Evolutionary conservation across 345 rosid species (phyloP).

Genomic region (Rhizophora mangle): DNA sequence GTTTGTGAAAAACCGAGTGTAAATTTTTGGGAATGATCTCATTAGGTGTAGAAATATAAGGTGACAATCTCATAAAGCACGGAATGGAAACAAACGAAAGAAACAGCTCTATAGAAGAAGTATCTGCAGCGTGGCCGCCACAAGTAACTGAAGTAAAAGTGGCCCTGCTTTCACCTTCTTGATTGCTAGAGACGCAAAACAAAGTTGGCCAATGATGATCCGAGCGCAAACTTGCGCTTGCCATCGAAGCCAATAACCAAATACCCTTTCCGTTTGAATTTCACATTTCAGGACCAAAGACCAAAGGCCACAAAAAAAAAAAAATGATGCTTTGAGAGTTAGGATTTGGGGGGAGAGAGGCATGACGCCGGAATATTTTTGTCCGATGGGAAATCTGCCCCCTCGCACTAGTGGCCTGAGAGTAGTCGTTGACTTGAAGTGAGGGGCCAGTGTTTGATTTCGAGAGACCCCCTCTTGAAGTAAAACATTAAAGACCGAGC

Average conservation of each 20-base stretch:
- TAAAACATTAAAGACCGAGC: no score
- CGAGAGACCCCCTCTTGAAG: neutral
- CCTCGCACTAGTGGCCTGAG: no score
- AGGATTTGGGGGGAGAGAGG: neutral
- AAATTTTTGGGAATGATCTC: slow-evolving; percentile 6
- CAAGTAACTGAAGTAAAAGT: slow-evolving; percentile 11
- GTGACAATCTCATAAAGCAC: slow-evolving; percentile 18
- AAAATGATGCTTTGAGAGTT: neutral
- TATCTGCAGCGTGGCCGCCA: slow-evolving; percentile 38
- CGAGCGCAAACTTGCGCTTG: slow-evolving; percentile 35
- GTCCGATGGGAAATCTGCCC: no score
- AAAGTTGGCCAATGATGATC: slow-evolving; percentile 12
- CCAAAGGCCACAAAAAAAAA: neutral
- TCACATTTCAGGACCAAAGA: neutral
- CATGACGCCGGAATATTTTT: neutral
- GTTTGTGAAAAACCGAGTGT: neutral
- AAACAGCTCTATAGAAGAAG: slow-evolving; percentile 33
- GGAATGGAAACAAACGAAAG: slow-evolving; percentile 29
- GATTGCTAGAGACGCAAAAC: slow-evolving; percentile 13
- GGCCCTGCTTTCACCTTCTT: slow-evolving; percentile 25
- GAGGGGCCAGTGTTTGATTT: neutral
- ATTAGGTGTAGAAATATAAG: slow-evolving; percentile 43
- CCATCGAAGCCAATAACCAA: slow-evolving; percentile 35
- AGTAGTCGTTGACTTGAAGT: neutral
- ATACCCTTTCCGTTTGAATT: neutral